phyloP scores from a whole-genome alignment of 2,329 filamentous ascomycete species.

The Elsinoe batatas region DNA sequence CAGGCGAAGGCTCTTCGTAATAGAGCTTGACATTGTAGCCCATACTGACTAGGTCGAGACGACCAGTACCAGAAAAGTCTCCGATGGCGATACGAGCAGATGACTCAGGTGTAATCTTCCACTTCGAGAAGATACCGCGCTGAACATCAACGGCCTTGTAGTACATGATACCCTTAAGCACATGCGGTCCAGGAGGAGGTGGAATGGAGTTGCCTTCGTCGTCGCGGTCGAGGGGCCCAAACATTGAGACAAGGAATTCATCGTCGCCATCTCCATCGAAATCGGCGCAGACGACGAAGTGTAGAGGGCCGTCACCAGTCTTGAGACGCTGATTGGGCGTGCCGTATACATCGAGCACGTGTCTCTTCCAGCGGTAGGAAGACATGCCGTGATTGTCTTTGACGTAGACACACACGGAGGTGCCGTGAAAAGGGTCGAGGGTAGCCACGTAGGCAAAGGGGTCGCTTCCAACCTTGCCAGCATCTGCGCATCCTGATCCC shows the following conservation, averaged over 20 bases:
- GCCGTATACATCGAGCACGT: slow-evolving; percentile 8
- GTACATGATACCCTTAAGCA: slow-evolving; percentile 10
- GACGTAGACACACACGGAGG: slow-evolving; percentile 1
- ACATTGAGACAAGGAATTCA: slow-evolving; percentile 8
- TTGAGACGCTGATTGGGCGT: slow-evolving; percentile 10
- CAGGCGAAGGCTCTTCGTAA: slow-evolving; percentile 7
- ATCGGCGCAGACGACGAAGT: slow-evolving; percentile 9
- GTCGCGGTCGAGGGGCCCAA: background rate
- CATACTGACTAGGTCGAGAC: slow-evolving; percentile 10
- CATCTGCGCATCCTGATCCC: slow-evolving; percentile 8
- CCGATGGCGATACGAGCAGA: slow-evolving; percentile 11
- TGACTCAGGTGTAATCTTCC: slow-evolving; percentile 4
- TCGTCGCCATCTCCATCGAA: slow-evolving; percentile 8
- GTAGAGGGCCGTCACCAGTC: slow-evolving; percentile 8
- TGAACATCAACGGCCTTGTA: slow-evolving; percentile 10
- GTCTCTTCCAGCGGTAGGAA: slow-evolving; percentile 4
- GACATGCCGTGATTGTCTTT: slow-evolving; percentile 12
- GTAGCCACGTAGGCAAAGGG: slow-evolving; percentile 11
- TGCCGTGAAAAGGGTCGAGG: slow-evolving; percentile 10
- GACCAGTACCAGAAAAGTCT: slow-evolving; percentile 8
- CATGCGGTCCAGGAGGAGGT: slow-evolving; percentile 2
- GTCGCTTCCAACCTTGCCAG: slow-evolving; percentile 5
- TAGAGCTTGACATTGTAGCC: slow-evolving; percentile 12
- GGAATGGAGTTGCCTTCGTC: slow-evolving; percentile 8
- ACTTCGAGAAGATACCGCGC: slow-evolving; percentile 1